Conservation (phyloP, 306 rosid genomes). For the Vigna angularis region DNA sequence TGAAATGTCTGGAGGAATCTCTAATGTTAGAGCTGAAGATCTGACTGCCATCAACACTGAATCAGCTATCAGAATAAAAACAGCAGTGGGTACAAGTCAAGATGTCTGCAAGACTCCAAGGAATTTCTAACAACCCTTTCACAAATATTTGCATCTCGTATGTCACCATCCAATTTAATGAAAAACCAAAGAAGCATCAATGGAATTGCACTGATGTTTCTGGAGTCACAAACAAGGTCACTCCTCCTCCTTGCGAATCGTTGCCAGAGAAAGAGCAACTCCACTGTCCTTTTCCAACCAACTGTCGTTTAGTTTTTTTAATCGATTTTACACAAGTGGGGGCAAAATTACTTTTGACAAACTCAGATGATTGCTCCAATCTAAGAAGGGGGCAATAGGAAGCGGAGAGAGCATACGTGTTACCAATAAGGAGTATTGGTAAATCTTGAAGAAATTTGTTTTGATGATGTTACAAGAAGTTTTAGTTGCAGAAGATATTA, state of each 20-base stretch:
- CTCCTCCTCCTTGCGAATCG: constrained; percentile 60
- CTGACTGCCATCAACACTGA: constrained; percentile 60
- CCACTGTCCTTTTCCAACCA: constrained; percentile 60
- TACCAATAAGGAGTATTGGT: no score
- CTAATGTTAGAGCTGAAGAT: constrained; percentile 71
- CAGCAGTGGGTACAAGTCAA: constrained; percentile 64
- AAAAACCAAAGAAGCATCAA: constrained; percentile 48
- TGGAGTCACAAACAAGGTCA: constrained; percentile 68
- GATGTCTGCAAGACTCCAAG: constrained; percentile 55
- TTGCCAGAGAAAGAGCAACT: constrained; percentile 46
- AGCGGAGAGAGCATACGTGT: no score
- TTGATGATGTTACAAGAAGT: no score
- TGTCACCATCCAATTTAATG: constrained; percentile 36
- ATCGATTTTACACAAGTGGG: no score
- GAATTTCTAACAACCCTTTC: constrained; percentile 58
- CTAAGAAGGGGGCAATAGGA: no score
- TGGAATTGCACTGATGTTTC: constrained; percentile 74
- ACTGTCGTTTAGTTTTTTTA: background rate
- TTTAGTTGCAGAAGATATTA: no score
- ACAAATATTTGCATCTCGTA: constrained; percentile 72
- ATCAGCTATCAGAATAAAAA: constrained; percentile 70
- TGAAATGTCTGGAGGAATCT: constrained; percentile 88
- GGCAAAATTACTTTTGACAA: no score
- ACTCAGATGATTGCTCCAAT: no score
- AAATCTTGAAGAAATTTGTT: no score